Evolutionary conservation across 148 eudicot genomes (phyloP).

Genomic region (Chenopodium formosanum): DNA sequence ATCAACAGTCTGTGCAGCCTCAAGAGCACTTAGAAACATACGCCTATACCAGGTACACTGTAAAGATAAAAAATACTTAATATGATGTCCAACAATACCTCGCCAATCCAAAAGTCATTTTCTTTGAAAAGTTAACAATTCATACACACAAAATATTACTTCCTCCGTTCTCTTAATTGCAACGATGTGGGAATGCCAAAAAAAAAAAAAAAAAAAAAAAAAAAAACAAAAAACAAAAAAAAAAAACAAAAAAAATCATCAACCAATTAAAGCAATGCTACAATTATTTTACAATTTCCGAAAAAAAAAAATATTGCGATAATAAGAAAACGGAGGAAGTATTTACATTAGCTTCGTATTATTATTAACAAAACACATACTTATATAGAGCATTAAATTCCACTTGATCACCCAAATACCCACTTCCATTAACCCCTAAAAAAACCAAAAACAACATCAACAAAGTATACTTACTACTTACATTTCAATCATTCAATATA

Average conservation of each 20-base stretch:
- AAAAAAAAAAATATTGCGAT: too few species aligned
- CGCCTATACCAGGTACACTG: neutral
- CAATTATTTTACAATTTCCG: too few species aligned
- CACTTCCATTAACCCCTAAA: neutral
- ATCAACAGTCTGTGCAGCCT: neutral
- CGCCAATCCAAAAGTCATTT: neutral
- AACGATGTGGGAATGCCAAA: too few species aligned
- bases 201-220: too few species aligned
- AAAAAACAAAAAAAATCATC: too few species aligned
- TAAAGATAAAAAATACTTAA: neutral
- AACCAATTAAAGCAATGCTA: too few species aligned
- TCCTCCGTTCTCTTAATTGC: too few species aligned
- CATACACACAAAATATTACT: neutral
- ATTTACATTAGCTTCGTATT: neutral
- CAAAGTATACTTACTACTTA: neutral
- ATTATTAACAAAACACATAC: neutral
- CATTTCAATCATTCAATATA: neutral
- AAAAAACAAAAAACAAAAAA: too few species aligned
- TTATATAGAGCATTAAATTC: neutral
- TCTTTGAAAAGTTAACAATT: neutral
- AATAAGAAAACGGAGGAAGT: too few species aligned
- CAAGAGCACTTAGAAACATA: neutral
- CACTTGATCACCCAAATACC: neutral
- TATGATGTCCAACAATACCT: neutral
- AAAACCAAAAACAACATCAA: neutral